phyloP scores from a whole-genome alignment of 371 early-diverging fungal genomes.

The Syncephalastrum monosporum region DNA sequence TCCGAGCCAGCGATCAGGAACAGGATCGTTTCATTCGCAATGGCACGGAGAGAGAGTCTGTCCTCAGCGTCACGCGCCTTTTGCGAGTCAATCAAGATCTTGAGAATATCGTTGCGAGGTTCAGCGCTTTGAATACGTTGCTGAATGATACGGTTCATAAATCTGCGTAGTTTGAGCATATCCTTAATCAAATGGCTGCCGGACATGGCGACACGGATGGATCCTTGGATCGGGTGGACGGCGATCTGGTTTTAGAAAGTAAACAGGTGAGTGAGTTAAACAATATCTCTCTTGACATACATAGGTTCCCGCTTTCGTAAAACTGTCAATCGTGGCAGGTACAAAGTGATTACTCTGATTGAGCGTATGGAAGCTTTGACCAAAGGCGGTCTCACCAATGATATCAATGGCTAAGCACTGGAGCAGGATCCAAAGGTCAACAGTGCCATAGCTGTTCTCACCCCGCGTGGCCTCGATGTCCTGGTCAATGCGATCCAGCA shows the following conservation, averaged over 20 bases:
- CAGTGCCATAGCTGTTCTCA: constrained; percentile 9
- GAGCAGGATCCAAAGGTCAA: constrained; percentile 36
- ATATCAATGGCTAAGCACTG: constrained; percentile 46
- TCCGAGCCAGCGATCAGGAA: constrained; percentile 46
- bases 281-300: neutral
- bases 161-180: constrained; percentile 9
- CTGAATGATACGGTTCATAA: constrained; percentile 25
- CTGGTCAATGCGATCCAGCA: constrained; percentile 19
- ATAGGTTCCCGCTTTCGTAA: too few relatives aligned
- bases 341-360: constrained; percentile 32
- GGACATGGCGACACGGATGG: neutral
- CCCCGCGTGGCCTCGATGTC: constrained; percentile 11
- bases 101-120: constrained; percentile 36
- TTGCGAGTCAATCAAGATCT: constrained; percentile 32
- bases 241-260: neutral
- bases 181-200: neutral
- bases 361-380: constrained; percentile 42
- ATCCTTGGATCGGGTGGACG: neutral
- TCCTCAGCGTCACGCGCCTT: constrained; percentile 24
- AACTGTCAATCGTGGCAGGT: constrained; percentile 7
- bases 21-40: constrained; percentile 32
- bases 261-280: neutral
- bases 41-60: constrained; percentile 23
- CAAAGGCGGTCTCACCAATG: constrained; percentile 38
- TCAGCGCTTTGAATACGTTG: constrained; percentile 21